These are phyloP conservation scores for Boletus subparvulus DNA, from an alignment of 768 basidiomycete genomes.

Conservation along the genomic window DNA sequence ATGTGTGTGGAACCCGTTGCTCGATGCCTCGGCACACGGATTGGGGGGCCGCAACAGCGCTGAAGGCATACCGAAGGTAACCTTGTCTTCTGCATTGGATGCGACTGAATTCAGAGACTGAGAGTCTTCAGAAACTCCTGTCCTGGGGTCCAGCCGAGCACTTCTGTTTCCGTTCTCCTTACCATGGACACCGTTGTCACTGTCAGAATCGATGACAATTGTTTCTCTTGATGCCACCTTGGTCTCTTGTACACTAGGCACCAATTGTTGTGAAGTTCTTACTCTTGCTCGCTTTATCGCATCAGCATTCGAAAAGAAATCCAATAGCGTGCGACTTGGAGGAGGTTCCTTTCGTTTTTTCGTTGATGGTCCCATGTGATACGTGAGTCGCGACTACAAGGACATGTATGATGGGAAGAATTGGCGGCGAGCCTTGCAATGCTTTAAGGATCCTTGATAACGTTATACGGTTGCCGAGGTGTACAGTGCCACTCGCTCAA, in stretches of 20 bases:
- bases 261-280: conserved; percentile 1
- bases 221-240: conserved; percentile 36
- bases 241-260: not conserved
- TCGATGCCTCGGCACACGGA: not conserved
- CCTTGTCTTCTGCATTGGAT: not conserved
- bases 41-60: conserved; percentile 16
- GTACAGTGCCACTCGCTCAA: too few species aligned
- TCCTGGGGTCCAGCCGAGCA: not conserved
- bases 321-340: conserved; percentile 41
- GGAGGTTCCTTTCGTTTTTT: conserved; percentile 36
- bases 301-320: conserved; percentile 43
- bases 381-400: not conserved
- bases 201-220: conserved; percentile 66
- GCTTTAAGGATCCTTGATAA: too few species aligned
- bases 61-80: conserved; percentile 28
- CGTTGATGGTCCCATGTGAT: conserved; percentile 38
- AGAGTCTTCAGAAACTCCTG: not conserved
- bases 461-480: too few species aligned
- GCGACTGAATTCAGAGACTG: not conserved
- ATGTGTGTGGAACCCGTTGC: not conserved
- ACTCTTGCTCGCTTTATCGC: conserved; percentile 21
- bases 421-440: too few species aligned
- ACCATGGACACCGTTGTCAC: conserved; percentile 35
- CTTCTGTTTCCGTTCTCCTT: not conserved
- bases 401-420: not conserved